These are phyloP conservation scores for Podospora tetraspora DNA, from an alignment of 495 filamentous ascomycete species.

Conservation along the genomic window DNA sequence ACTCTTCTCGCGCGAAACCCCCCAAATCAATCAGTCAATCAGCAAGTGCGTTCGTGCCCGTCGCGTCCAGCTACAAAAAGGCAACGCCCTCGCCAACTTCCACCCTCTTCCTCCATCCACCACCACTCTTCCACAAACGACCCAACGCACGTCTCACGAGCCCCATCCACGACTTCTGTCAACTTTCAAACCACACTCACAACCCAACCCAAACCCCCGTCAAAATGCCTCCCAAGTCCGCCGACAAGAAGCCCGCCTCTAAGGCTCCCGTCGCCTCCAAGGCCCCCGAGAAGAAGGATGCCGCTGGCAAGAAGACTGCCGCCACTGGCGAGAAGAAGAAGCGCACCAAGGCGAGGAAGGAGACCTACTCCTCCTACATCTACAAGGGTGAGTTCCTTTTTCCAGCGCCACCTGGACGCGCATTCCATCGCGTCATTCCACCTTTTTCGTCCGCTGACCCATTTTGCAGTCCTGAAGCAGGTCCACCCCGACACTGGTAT, in stretches of 20 bases:
- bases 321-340: constrained; percentile 99
- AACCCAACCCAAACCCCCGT: constrained; percentile 27
- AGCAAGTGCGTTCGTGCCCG: constrained; percentile 35
- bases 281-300: constrained; percentile 96
- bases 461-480: constrained; percentile 85
- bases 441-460: constrained; percentile 12
- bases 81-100: constrained; percentile 41
- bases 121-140: constrained; percentile 40
- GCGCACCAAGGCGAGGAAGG: constrained; percentile 99
- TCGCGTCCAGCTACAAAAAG: constrained; percentile 50
- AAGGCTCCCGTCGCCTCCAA: constrained; percentile 82
- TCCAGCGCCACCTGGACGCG: background rate
- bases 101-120: constrained; percentile 36
- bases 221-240: constrained; percentile 94
- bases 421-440: constrained; percentile 7
- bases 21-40: constrained; percentile 45
- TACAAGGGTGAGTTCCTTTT: constrained; percentile 79
- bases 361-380: constrained; percentile 99
- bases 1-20: constrained; percentile 21
- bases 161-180: constrained; percentile 35
- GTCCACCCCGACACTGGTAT: constrained; percentile 99
- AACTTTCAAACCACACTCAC: constrained; percentile 28
- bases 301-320: constrained; percentile 95
- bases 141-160: constrained; percentile 24
- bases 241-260: constrained; percentile 96